Percentiles rank a stretch among this genome's conserved stretches.
phyloP scores from a whole-genome alignment of 495 filamentous ascomycete genomes.

The Cairneyella variabilis region DNA sequence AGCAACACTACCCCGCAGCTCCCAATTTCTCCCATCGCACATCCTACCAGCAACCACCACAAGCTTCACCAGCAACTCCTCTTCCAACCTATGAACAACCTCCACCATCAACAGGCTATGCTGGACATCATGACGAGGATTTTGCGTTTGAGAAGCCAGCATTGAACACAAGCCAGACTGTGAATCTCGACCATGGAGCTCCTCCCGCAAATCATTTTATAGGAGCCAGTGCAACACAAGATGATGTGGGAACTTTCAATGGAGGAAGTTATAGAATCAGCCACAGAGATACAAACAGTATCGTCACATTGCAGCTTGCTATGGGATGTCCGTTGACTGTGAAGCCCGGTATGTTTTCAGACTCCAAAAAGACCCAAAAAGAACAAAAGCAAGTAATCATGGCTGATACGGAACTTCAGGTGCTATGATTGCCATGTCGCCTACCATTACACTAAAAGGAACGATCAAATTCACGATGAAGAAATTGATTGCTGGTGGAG shows the following conservation, averaged over 20 bases:
- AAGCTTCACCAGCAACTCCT: slow-evolving; percentile 9
- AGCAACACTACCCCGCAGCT: slow-evolving; percentile 32
- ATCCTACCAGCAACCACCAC: slow-evolving; percentile 20
- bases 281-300: slow-evolving; percentile 85
- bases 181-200: slow-evolving; percentile 40
- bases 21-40: slow-evolving; percentile 24
- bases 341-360: slow-evolving; percentile 64
- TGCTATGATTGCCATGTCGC: slow-evolving; percentile 92
- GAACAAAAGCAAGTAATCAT: background rate
- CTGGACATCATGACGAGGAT: slow-evolving; percentile 20
- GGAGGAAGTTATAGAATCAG: slow-evolving; percentile 91
- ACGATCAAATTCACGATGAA: slow-evolving; percentile 76
- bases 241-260: slow-evolving; percentile 93
- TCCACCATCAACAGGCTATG: slow-evolving; percentile 14
- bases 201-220: slow-evolving; percentile 50
- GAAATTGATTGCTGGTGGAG: slow-evolving; percentile 77
- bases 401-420: no score
- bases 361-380: background rate
- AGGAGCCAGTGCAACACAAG: slow-evolving; percentile 57
- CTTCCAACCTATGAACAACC: slow-evolving; percentile 27
- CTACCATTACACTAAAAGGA: slow-evolving; percentile 78
- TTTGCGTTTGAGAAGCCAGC: slow-evolving; percentile 25
- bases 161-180: slow-evolving; percentile 26
- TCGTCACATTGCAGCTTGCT: slow-evolving; percentile 85
- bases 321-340: slow-evolving; percentile 80